A percentile compares a stretch with the other conserved stretches of the same genome.
Conservation (phyloP, 257 asterid genomes). For the Jacaranda mimosifolia region DNA sequence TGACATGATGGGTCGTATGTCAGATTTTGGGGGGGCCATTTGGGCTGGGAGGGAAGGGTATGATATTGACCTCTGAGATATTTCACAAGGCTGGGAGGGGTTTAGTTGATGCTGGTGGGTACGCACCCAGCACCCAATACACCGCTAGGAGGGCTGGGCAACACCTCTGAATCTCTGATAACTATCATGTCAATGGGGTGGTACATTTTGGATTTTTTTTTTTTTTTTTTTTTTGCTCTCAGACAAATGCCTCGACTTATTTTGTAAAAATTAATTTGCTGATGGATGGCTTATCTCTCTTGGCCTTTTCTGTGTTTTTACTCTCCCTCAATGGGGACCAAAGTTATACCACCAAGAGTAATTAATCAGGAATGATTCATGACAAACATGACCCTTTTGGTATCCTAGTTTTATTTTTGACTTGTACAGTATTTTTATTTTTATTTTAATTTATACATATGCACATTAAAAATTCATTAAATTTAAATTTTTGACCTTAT, state of each 20-base stretch:
- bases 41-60: background rate
- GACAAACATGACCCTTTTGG: background rate
- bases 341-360: background rate
- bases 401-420: background rate
- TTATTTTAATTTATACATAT: too few relatives aligned
- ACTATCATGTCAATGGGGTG: background rate
- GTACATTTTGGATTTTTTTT: conserved; percentile 24
- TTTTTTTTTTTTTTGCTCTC: background rate
- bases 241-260: too few relatives aligned
- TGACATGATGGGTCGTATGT: conserved; percentile 18
- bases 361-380: background rate
- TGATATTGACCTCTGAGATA: conserved; percentile 39
- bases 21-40: conserved; percentile 34
- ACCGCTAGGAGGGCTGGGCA: conserved; percentile 46
- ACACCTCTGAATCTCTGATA: background rate
- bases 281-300: conserved; percentile 17
- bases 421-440: too few relatives aligned
- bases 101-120: too few relatives aligned
- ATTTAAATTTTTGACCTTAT: too few relatives aligned
- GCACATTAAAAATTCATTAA: too few relatives aligned
- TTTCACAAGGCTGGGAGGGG: conserved; percentile 61
- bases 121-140: too few relatives aligned
- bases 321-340: conserved; percentile 7
- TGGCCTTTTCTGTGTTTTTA: conserved; percentile 10
- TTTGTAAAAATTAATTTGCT: background rate